A percentile compares a stretch with the other conserved stretches of the same genome.
Conservation (phyloP, 2,329 filamentous ascomycete genomes). For the Colletotrichum agaves region DNA sequence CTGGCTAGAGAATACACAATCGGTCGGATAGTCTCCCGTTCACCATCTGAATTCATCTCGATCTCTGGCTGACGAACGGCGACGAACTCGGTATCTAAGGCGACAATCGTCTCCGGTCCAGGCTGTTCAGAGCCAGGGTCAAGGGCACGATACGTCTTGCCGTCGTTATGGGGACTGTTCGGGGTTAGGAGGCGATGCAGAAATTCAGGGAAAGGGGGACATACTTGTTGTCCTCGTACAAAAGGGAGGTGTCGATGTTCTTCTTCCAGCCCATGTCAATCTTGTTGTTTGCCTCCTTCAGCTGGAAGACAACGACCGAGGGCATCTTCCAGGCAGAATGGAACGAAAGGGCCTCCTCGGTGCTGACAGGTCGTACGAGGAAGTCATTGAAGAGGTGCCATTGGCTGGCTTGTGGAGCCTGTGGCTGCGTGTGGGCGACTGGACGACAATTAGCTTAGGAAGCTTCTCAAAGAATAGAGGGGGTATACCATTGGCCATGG, state of each 20-base stretch:
- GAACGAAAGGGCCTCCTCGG: conserved; percentile 88
- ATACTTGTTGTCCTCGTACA: conserved; percentile 77
- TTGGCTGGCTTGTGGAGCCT: conserved; percentile 69
- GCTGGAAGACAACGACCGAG: conserved; percentile 86
- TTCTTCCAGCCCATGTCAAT: conserved; percentile 90
- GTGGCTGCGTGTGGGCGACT: conserved; percentile 75
- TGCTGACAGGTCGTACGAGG: conserved; percentile 81
- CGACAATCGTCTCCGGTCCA: conserved; percentile 78
- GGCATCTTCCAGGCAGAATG: conserved; percentile 93
- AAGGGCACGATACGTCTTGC: conserved; percentile 70
- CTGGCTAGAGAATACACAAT: conserved; percentile 92
- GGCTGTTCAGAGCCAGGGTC: conserved; percentile 71
- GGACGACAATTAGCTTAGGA: not conserved
- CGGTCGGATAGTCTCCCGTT: conserved; percentile 89
- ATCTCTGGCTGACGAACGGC: conserved; percentile 93
- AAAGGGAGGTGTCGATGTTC: conserved; percentile 81
- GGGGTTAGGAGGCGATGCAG: conserved; percentile 40
- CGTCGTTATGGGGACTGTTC: conserved; percentile 54
- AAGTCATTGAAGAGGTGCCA: conserved; percentile 99
- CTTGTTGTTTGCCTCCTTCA: conserved; percentile 81
- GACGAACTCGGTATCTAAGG: conserved; percentile 96
- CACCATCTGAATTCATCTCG: conserved; percentile 94
- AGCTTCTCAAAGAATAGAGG: not conserved
- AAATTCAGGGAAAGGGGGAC: not conserved
- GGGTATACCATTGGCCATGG: conserved; percentile 81